Conservation (phyloP, 305 asterid genomes). For the Solanum aculeatissimum region DNA sequence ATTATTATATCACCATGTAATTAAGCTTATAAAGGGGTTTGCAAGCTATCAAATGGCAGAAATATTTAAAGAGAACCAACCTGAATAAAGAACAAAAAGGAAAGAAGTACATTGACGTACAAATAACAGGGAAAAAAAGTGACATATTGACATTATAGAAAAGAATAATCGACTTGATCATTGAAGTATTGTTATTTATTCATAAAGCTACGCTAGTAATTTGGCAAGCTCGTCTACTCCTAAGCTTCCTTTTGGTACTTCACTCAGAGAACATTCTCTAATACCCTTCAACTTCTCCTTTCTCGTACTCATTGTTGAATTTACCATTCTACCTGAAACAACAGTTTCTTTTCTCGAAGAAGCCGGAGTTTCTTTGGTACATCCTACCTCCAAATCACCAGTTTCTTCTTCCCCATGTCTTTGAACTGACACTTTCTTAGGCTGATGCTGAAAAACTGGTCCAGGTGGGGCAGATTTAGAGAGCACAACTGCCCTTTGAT, state of each 20-base stretch:
- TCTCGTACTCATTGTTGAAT: constrained; percentile 22
- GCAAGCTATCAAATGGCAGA: not conserved
- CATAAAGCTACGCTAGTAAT: constrained; percentile 37
- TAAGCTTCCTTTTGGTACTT: constrained; percentile 52
- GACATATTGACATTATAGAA: not conserved
- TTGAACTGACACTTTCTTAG: constrained; percentile 22
- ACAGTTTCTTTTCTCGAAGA: constrained; percentile 6
- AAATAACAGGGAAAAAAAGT: not conserved
- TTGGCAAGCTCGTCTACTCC: constrained; percentile 87
- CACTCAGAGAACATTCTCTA: constrained; percentile 40
- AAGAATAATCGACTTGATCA: not conserved
- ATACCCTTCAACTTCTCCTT: constrained; percentile 32
- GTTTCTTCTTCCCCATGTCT: constrained; percentile 17
- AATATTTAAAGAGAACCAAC: not conserved
- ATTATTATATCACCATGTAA: not conserved
- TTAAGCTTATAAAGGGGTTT: not conserved
- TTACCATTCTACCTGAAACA: constrained; percentile 16
- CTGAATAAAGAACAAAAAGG: not conserved
- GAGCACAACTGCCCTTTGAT: constrained; percentile 38
- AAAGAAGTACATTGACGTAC: not conserved
- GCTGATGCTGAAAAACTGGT: constrained; percentile 34
- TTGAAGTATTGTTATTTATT: not conserved
- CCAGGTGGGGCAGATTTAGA: constrained; percentile 58
- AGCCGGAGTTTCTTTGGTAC: constrained; percentile 4
- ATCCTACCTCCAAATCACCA: constrained; percentile 19